Percentiles rank a stretch among this genome's conserved stretches.
Conservation (phyloP, 768 basidiomycete genomes). For the Leccinum boreale region DNA sequence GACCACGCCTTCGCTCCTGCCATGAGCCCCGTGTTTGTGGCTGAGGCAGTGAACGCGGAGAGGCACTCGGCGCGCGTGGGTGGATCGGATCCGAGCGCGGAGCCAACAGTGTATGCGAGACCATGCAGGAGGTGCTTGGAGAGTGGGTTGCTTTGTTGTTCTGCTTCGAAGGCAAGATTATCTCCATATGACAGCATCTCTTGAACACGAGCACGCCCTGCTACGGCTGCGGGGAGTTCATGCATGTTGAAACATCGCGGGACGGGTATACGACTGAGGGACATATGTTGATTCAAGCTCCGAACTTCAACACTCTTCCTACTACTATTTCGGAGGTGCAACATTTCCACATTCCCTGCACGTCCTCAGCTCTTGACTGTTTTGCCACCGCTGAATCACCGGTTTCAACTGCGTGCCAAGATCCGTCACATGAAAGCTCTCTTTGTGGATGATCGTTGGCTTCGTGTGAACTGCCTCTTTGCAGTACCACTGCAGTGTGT, state of each 20-base stretch:
- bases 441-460: slow-evolving; percentile 80
- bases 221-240: slow-evolving; percentile 40
- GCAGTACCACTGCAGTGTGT: slow-evolving; percentile 93
- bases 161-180: slow-evolving; percentile 8
- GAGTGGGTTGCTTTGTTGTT: slow-evolving; percentile 31
- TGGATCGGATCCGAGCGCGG: slow-evolving; percentile 50
- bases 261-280: slow-evolving; percentile 8
- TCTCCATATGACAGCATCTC: slow-evolving; percentile 10
- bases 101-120: slow-evolving; percentile 58
- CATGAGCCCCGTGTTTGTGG: slow-evolving; percentile 51
- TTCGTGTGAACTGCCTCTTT: slow-evolving; percentile 52
- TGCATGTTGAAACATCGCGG: slow-evolving; percentile 44
- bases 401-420: slow-evolving; percentile 93
- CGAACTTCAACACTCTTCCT: neutral
- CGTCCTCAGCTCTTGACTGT: slow-evolving; percentile 55
- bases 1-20: slow-evolving; percentile 65
- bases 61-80: slow-evolving; percentile 50
- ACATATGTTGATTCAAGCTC: slow-evolving; percentile 9
- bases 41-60: slow-evolving; percentile 42
- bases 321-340: slow-evolving; percentile 51
- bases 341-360: slow-evolving; percentile 70
- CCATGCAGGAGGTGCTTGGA: slow-evolving; percentile 47
- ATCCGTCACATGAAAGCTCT: slow-evolving; percentile 83
- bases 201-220: slow-evolving; percentile 36
- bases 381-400: slow-evolving; percentile 83